These are phyloP conservation scores for Trichoderma sp. DNA, from an alignment of 2,329 filamentous ascomycete species.

Conservation along the genomic window DNA sequence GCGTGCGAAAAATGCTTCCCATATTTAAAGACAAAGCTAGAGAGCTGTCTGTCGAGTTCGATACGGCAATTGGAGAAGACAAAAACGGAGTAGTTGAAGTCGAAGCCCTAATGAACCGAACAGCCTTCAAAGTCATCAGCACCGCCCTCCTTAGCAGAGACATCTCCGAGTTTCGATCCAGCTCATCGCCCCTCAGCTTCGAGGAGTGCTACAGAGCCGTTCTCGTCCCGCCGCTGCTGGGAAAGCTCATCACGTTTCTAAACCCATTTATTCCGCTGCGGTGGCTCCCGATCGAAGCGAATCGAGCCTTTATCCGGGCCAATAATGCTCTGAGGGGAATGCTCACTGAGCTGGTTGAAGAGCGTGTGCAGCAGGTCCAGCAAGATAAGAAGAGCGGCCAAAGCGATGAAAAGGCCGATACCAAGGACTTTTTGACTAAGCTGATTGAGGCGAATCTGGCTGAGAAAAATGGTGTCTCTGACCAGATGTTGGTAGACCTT, in stretches of 20 bases:
- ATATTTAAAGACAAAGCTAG: constrained; percentile 10
- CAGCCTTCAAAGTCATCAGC: constrained; percentile 15
- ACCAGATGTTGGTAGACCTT: constrained; percentile 2
- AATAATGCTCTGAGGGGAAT: constrained; percentile 4
- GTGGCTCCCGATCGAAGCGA: constrained; percentile 20
- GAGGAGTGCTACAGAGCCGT: constrained; percentile 14
- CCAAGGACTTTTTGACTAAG: constrained; percentile 8
- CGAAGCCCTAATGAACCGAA: not conserved
- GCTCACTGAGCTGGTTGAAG: constrained; percentile 13
- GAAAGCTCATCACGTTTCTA: constrained; percentile 9
- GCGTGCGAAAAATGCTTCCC: constrained; percentile 8
- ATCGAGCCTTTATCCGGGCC: constrained; percentile 3
- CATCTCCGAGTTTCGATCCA: constrained; percentile 8
- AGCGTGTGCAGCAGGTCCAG: constrained; percentile 1
- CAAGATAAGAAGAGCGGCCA: not conserved
- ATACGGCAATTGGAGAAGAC: not conserved
- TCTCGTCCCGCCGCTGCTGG: constrained; percentile 9
- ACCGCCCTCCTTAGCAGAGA: constrained; percentile 6
- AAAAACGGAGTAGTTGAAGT: constrained; percentile 8
- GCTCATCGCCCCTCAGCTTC: constrained; percentile 3
- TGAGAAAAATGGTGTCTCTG: not conserved
- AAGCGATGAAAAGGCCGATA: not conserved
- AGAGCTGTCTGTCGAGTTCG: not conserved
- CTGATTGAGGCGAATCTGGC: constrained; percentile 15
- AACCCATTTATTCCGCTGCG: constrained; percentile 13